A percentile compares a stretch with the other conserved stretches of the same genome.
Conservation (phyloP, 768 basidiomycete genomes). For the Gyrodon lividus region DNA sequence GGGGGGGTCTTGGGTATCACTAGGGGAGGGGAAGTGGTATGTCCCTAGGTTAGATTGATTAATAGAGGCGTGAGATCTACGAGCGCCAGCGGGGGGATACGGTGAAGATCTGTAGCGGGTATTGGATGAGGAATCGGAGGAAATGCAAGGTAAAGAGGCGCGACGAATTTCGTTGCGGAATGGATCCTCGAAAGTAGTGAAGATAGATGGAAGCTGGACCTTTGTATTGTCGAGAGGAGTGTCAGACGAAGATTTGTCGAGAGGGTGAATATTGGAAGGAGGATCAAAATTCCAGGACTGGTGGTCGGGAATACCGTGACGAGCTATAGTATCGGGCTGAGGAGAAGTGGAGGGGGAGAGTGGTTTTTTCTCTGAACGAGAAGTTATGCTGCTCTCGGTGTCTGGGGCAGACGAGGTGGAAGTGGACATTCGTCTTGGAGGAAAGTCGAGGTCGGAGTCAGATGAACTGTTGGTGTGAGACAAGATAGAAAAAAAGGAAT, state of each 20-base stretch:
- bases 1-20: conserved; percentile 39
- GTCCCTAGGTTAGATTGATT: conserved; percentile 41
- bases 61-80: conserved; percentile 47
- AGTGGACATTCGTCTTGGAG: conserved; percentile 70
- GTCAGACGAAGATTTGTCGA: conserved; percentile 43
- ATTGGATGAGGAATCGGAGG: conserved; percentile 42
- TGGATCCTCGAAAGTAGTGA: conserved; percentile 64
- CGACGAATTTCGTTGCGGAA: conserved; percentile 56
- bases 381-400: conserved; percentile 58
- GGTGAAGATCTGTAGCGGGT: conserved; percentile 54
- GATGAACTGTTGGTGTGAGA: conserved; percentile 32
- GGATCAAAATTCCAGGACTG: conserved; percentile 28
- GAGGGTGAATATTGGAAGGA: conserved; percentile 7
- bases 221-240: conserved; percentile 45
- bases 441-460: conserved; percentile 53
- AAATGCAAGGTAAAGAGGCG: conserved; percentile 60
- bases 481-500: conserved; percentile 11
- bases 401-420: conserved; percentile 69
- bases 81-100: conserved; percentile 49
- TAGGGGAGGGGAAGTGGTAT: conserved; percentile 54
- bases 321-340: conserved; percentile 46
- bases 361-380: conserved; percentile 59
- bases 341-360: conserved; percentile 52
- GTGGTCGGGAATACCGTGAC: conserved; percentile 30
- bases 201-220: conserved; percentile 75